Evolutionary conservation across 306 rosid species (phyloP).

Genomic region (Phaseolus lunatus): DNA sequence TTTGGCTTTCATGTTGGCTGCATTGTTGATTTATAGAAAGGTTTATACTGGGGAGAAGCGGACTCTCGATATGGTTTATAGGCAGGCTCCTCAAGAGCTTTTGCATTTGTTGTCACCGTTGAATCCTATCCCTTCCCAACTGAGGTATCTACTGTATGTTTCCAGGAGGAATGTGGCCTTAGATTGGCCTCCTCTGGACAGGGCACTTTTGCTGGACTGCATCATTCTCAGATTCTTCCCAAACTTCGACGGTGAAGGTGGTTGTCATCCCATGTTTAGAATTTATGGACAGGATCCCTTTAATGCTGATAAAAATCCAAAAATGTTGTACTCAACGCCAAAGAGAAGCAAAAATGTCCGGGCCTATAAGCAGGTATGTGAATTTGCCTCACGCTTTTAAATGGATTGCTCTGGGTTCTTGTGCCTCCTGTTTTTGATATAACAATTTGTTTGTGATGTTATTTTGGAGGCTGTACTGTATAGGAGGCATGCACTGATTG

Average conservation of each 20-base stretch:
- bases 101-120: slow-evolving; percentile 74
- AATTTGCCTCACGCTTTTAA: slow-evolving; percentile 40
- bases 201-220: slow-evolving; percentile 91
- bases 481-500: slow-evolving; percentile 22
- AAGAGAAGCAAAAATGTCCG: slow-evolving; percentile 67
- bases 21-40: slow-evolving; percentile 78
- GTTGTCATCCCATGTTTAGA: slow-evolving; percentile 84
- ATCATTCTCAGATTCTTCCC: slow-evolving; percentile 81
- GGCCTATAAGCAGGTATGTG: slow-evolving; percentile 75
- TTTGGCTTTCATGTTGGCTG: slow-evolving; percentile 90
- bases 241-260: slow-evolving; percentile 72
- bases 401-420: slow-evolving; percentile 4
- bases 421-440: slow-evolving; percentile 4
- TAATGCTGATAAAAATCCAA: slow-evolving; percentile 64
- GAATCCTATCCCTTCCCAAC: slow-evolving; percentile 88
- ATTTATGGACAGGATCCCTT: slow-evolving; percentile 87
- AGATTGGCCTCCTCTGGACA: slow-evolving; percentile 95
- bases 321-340: slow-evolving; percentile 71
- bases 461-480: slow-evolving; percentile 15
- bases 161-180: slow-evolving; percentile 86
- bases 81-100: slow-evolving; percentile 87
- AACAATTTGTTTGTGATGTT: slow-evolving; percentile 27
- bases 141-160: slow-evolving; percentile 86
- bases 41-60: slow-evolving; percentile 81
- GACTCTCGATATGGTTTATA: slow-evolving; percentile 90